Percentiles rank a stretch among this genome's conserved stretches.
Conservation (phyloP, 768 basidiomycete genomes). For the Antrodiella citrinella region DNA sequence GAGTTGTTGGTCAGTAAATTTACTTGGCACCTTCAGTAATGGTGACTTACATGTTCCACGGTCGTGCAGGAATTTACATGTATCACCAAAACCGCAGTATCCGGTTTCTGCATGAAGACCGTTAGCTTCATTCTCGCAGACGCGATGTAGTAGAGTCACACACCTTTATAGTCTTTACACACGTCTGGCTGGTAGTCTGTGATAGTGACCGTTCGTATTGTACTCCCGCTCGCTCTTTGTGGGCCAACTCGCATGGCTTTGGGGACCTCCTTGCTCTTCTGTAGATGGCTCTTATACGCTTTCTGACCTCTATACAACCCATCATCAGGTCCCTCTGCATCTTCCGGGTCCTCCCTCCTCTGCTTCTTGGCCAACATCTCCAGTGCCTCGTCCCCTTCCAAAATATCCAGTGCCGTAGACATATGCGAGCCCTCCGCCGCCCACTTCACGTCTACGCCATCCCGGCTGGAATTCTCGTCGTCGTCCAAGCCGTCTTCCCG, state of each 20-base stretch:
- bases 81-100: conserved; percentile 98
- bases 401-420: conserved; percentile 62
- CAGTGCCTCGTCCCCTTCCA: conserved; percentile 78
- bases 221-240: conserved; percentile 61
- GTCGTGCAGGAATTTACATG: conserved; percentile 98
- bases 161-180: conserved; percentile 99
- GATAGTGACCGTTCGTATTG: conserved; percentile 90
- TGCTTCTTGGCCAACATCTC: conserved; percentile 66
- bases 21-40: conserved; percentile 3
- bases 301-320: conserved; percentile 82
- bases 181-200: conserved; percentile 98
- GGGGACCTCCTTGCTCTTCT: conserved; percentile 76
- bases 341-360: conserved; percentile 47
- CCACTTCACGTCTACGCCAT: conserved; percentile 68
- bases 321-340: conserved; percentile 63
- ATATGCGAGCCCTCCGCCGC: conserved; percentile 69
- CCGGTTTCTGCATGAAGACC: conserved; percentile 70
- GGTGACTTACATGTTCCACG: conserved; percentile 77
- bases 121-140: neutral
- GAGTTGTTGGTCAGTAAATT: conserved; percentile 5
- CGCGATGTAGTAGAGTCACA: conserved; percentile 20
- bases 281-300: conserved; percentile 73
- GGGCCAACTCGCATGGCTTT: conserved; percentile 85
- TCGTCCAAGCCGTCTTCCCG: conserved; percentile 43
- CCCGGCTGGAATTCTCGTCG: conserved; percentile 39